These are phyloP conservation scores for Phytophthora gonapodyides DNA, from an alignment of 352 stramenopile genomes.

Conservation along the genomic window DNA sequence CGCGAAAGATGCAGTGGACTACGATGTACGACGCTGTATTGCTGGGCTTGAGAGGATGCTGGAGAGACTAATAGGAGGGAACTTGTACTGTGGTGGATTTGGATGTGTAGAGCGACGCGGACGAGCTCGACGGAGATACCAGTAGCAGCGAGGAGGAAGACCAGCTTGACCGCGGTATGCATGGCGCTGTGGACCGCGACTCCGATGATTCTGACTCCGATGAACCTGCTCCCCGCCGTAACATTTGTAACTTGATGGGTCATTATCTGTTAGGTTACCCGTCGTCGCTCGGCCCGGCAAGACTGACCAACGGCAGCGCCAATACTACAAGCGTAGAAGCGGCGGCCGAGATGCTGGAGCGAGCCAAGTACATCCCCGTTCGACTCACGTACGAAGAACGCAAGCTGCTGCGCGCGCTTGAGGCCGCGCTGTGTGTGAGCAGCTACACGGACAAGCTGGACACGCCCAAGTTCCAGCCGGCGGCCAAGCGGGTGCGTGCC, in stretches of 20 bases:
- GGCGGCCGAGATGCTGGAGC: conserved; percentile 76
- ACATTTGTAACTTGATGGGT: conserved; percentile 90
- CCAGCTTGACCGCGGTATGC: conserved; percentile 34
- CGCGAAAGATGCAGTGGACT: conserved; percentile 39
- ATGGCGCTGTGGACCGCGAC: conserved; percentile 24
- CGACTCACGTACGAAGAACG: conserved; percentile 95
- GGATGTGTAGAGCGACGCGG: conserved; percentile 43
- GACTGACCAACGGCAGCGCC: conserved; percentile 23
- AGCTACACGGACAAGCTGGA: conserved; percentile 96
- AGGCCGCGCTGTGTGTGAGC: conserved; percentile 92
- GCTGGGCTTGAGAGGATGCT: neutral
- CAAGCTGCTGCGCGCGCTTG: conserved; percentile 94
- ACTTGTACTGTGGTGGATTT: conserved; percentile 6
- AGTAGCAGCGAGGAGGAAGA: conserved; percentile 52
- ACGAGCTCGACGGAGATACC: conserved; percentile 48
- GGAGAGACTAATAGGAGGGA: conserved; percentile 17
- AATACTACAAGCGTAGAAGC: conserved; percentile 18
- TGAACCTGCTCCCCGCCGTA: conserved; percentile 55
- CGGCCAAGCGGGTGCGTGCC: conserved; percentile 82
- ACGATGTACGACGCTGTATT: conserved; percentile 32
- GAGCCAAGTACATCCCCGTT: conserved; percentile 96
- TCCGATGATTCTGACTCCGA: conserved; percentile 44
- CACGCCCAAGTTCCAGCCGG: conserved; percentile 58
- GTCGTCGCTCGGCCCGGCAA: conserved; percentile 35
- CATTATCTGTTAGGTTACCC: conserved; percentile 82